These are phyloP conservation scores for Picochlorum sp. DNA, from an alignment of 139 green algal species.

Conservation along the genomic window DNA sequence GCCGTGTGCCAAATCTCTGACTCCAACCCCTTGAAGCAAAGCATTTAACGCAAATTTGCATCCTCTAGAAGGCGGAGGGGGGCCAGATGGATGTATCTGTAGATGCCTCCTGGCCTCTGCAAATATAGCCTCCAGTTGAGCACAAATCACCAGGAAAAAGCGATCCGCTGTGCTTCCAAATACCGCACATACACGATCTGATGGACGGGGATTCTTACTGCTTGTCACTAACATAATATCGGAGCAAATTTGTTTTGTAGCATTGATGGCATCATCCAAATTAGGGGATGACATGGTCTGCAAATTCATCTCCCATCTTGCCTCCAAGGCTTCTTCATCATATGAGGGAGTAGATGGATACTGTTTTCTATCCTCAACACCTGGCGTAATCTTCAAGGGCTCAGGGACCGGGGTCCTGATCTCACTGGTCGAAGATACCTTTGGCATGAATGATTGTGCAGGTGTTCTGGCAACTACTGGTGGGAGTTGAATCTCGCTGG, in stretches of 20 bases:
- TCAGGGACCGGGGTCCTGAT: background rate
- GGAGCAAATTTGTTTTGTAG: slow-evolving; percentile 77
- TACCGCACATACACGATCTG: slow-evolving; percentile 16
- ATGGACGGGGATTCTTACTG: background rate
- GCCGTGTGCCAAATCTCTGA: slow-evolving; percentile 20
- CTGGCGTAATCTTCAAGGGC: background rate
- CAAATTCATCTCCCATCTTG: slow-evolving; percentile 5
- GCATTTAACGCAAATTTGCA: slow-evolving; percentile 92
- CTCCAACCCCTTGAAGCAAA: slow-evolving; percentile 61
- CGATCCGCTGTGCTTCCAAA: slow-evolving; percentile 9
- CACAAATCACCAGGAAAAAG: slow-evolving; percentile 12
- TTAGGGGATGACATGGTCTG: background rate
- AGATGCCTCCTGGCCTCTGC: slow-evolving; percentile 2
- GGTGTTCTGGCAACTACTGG: background rate
- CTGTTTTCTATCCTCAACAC: background rate
- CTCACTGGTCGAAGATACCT: background rate
- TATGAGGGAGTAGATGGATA: background rate
- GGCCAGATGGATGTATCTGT: background rate
- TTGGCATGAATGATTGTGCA: background rate
- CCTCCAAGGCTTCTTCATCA: slow-evolving; percentile 12
- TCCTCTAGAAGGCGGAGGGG: slow-evolving; percentile 12
- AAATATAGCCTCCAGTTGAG: slow-evolving; percentile 20
- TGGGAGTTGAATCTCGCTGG: background rate
- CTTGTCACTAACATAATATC: slow-evolving; percentile 18
- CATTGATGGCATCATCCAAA: slow-evolving; percentile 44